Evolutionary conservation across 257 asterid species (phyloP).

Genomic region (Ilex aquifolium): DNA sequence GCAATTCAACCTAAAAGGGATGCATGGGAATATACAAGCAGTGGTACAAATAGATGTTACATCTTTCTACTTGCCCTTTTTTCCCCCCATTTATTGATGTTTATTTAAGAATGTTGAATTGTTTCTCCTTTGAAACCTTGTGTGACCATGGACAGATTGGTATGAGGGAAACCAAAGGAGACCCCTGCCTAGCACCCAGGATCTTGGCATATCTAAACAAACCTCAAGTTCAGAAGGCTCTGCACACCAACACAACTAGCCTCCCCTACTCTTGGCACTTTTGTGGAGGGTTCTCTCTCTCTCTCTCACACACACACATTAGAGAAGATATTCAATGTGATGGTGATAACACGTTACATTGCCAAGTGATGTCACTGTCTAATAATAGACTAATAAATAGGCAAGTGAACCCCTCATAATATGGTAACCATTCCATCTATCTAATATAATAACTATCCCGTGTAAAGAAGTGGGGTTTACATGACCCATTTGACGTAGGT

Average conservation of each 20-base stretch:
- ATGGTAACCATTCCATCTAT: too few species aligned
- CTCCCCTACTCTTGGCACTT: constrained; percentile 13
- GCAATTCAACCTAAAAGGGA: constrained; percentile 13
- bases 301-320: too few species aligned
- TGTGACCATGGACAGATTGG: neutral
- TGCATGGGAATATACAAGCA: neutral
- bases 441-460: too few species aligned
- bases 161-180: neutral
- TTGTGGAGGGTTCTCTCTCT: constrained; percentile 13
- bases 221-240: constrained; percentile 21
- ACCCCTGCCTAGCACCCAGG: constrained; percentile 18
- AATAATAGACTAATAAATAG: too few species aligned
- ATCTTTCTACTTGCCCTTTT: neutral
- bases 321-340: too few species aligned
- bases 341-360: too few species aligned
- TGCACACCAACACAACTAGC: constrained; percentile 17
- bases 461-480: too few species aligned
- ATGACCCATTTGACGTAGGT: too few species aligned
- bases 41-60: constrained; percentile 1
- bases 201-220: constrained; percentile 7
- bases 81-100: neutral
- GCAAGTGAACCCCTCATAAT: too few species aligned
- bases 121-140: too few species aligned
- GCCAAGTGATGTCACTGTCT: too few species aligned
- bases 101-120: neutral